Evolutionary conservation across 208 protist genomes (phyloP), one percentile per base, ranked within the genome.

Genomic region (Tritrichomonas musculus): DNA sequence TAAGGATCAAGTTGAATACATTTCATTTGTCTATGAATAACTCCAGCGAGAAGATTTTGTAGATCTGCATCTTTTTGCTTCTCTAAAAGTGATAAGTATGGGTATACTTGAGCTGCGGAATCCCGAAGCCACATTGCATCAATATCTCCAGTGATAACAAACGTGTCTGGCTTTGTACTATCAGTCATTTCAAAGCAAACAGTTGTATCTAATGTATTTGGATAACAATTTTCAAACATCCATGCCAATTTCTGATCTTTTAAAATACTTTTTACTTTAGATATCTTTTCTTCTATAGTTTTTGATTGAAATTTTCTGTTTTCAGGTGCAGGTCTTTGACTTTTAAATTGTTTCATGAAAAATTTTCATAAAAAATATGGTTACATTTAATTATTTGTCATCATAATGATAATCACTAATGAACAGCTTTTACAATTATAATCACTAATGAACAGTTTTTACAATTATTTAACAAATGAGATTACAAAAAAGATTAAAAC

Each of bases 191-290:
- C 44, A 82, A 44, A 92, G 41, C 27, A 27, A 49, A 95, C 93
- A 8, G 94, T 95, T 13, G 94, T 96, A 94, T 95, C 95, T 41
- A 96, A 92, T 14, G 95, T 94, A 73, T 96, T 96, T 36, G 95
- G 95, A 11, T 95, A 53, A 30, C 93, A 94, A 77, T 96, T 95
- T 5, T 65, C 39, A 69, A 96, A 95, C 20, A 96, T 94, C 47
- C 33, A 57, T 17, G 94, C 93, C n/a, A 96, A 82, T 33, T 94
- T 93, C 39, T 41, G 50, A 92, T 95, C 88, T 36, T 47, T 64
- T 50, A 95, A 92, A 0, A 53, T 14, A 2, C 60, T 44, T 33
- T 50, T 65, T 22, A 94, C 55, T 27, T 11, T 53, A 20, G 55
- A 14, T 66, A 95, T 94, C 49, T 69, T 8, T 30, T 1, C 57